Evolutionary conservation across 768 basidiomycete species (phyloP).

Genomic region (Trametes elegans): DNA sequence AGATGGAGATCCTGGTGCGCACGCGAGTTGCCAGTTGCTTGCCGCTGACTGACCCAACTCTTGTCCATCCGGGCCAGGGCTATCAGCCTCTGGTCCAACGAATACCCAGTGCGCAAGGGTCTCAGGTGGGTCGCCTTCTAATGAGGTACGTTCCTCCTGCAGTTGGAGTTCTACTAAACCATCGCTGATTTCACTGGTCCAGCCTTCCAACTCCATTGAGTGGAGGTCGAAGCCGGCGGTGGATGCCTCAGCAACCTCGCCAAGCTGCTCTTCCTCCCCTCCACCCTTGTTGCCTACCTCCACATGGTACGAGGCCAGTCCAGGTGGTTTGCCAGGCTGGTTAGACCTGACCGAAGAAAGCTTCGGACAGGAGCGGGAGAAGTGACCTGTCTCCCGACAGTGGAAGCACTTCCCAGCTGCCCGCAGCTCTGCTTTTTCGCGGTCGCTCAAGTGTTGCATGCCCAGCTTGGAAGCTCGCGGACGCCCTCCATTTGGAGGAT

Average conservation of each 20-base stretch:
- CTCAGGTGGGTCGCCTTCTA: too few species aligned
- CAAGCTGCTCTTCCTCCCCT: neutral
- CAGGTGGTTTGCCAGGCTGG: constrained; percentile 3
- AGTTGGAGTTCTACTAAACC: too few species aligned
- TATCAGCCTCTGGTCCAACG: too few species aligned
- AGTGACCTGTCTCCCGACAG: constrained; percentile 14
- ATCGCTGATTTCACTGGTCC: too few species aligned
- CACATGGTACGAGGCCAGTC: constrained; percentile 1
- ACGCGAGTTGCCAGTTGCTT: too few species aligned
- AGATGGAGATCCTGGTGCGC: too few species aligned
- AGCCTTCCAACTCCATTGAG: neutral
- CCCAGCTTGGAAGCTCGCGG: too few species aligned
- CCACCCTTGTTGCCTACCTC: neutral
- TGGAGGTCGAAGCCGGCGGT: neutral
- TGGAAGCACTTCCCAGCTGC: constrained; percentile 14
- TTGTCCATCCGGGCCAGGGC: too few species aligned
- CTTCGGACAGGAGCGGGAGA: constrained; percentile 10
- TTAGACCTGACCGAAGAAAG: neutral
- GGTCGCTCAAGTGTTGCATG: neutral
- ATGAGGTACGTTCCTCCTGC: too few species aligned
- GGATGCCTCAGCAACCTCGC: neutral
- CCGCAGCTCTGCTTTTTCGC: neutral
- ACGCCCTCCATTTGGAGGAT: too few species aligned
- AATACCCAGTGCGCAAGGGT: too few species aligned
- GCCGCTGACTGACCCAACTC: too few species aligned